Base-by-base conservation (phyloP, 495 filamentous ascomycete genomes). In the Aspergillus funiculosus region DNA sequence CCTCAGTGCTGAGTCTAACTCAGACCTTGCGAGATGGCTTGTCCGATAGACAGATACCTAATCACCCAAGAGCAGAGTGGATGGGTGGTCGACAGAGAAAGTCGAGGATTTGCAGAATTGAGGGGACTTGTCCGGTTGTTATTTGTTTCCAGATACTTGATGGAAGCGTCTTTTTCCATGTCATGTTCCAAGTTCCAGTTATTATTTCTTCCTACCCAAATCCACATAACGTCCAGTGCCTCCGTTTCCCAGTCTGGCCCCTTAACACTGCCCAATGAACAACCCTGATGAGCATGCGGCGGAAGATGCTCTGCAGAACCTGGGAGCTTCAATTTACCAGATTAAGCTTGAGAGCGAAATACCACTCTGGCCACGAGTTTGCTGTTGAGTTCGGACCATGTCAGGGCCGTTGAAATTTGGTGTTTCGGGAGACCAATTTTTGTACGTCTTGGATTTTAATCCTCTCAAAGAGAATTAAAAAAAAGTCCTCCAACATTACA, bases 321-420 rank as follows among this genome's bases (percentile, higher is more conserved):
- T 54, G 50, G 43, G 31, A 47, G 46, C 44, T 50, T 53, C 50
- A 39, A 52, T 40, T 53, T 48, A 51, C 53, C 56, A 49, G 51
- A 51, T 56, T 53, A 53, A 53, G 52, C 51, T 56, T 52, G 51
- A 45, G 42, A 48, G 26, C 32, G 40, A 60, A n/a, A 53, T 51
- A 56, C 50, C 48, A 52, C 55, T 47, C 39, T 61, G 43, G 60
- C 64, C 67, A 68, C 61, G 63, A 68, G 62, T 46, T 57, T 59
- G 45, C 50, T 54, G 53, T 58, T 53, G 41, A 51, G 57, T 51
- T 53, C 48, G 48, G 57, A 51, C 51, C 50, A 57, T 64, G 61
- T 46, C 62, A 66, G 66, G 64, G 61, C 56, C 55, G 44, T 46
- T 47, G 39, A 42, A 18, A 36, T 35, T 39, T 20, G 15, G 22